Evolutionary conservation across 345 rosid species (phyloP).

Genomic region (Eucalyptus regnans): DNA sequence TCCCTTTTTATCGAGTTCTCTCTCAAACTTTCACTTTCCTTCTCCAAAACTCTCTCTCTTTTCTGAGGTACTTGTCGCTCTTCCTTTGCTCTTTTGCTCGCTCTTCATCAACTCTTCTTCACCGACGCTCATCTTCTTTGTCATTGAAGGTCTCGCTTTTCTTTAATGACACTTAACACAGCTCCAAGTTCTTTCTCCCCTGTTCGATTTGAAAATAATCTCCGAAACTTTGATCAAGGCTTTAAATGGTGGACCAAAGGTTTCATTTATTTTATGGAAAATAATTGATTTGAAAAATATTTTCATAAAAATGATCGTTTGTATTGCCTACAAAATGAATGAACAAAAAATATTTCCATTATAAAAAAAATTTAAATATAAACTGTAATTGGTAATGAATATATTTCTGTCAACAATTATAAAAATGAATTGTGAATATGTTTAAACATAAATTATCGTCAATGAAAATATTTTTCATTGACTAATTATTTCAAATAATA

Average conservation of each 20-base stretch:
- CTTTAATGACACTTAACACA: neutral
- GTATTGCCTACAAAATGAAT: neutral
- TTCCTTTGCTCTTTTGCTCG: neutral
- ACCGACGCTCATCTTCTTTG: neutral
- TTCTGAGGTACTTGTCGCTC: neutral
- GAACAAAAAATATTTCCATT: fast-evolving
- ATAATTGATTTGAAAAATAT: too few relatives aligned
- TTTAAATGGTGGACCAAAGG: neutral
- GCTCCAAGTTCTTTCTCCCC: neutral
- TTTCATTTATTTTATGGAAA: too few relatives aligned
- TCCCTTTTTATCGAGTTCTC: neutral
- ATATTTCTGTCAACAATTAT: too few relatives aligned
- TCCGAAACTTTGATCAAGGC: fast-evolving
- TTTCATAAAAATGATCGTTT: too few relatives aligned
- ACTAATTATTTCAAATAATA: too few relatives aligned
- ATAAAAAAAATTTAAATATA: too few relatives aligned
- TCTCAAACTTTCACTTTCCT: neutral
- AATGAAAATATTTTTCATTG: too few relatives aligned
- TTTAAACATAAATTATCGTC: too few relatives aligned
- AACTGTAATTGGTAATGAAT: too few relatives aligned
- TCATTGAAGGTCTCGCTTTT: neutral
- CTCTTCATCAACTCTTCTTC: neutral
- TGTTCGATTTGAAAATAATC: neutral
- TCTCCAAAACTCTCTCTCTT: fast-evolving
- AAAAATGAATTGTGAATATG: too few relatives aligned